phyloP scores from a whole-genome alignment of 2,329 filamentous ascomycete genomes.

The Talaromyces piceae region DNA sequence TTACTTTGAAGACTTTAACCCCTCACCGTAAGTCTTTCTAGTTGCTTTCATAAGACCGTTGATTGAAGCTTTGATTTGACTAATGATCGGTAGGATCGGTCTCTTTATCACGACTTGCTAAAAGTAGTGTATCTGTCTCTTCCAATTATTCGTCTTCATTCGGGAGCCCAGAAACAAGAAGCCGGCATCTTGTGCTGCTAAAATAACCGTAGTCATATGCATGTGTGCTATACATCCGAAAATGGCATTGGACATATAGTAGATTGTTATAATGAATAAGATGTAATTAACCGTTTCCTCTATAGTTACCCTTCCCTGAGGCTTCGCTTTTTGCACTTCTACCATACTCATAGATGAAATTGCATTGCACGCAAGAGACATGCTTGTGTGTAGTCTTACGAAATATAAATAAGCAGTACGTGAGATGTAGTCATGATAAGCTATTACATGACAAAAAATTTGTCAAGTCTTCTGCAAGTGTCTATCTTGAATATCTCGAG shows the following conservation, averaged over 20 bases:
- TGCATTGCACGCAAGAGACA: too few relatives aligned
- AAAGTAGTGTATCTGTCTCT: too few relatives aligned
- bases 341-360: neutral
- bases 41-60: neutral
- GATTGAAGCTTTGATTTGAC: conserved; percentile 9
- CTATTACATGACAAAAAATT: too few relatives aligned
- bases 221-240: neutral
- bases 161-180: too few relatives aligned
- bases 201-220: neutral
- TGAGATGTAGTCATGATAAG: too few relatives aligned
- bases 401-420: too few relatives aligned
- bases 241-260: neutral
- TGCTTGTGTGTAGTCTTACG: neutral
- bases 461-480: too few relatives aligned
- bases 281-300: too few relatives aligned
- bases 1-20: conserved; percentile 60
- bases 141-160: too few relatives aligned
- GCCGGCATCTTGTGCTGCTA: too few relatives aligned
- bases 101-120: conserved; percentile 37
- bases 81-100: conserved; percentile 25
- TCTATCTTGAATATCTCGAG: too few relatives aligned
- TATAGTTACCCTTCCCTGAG: neutral
- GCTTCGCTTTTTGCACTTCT: neutral
- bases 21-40: conserved; percentile 34
- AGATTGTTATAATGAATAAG: too few relatives aligned